Evolutionary conservation across 139 green algal species (phyloP).

Genomic region (Spirogloea muscicola): DNA sequence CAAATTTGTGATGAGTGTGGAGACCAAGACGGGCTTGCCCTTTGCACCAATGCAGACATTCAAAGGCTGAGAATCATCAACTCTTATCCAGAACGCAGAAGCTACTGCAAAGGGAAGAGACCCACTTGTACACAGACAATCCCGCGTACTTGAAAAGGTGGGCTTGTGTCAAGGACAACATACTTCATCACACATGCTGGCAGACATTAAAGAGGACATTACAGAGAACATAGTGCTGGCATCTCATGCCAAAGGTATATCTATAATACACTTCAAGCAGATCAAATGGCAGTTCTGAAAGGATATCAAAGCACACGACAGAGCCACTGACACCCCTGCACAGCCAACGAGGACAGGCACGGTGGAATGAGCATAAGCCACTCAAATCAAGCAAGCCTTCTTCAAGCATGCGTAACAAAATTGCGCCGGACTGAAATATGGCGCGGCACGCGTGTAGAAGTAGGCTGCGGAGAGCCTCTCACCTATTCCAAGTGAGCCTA

Average conservation of each 20-base stretch:
- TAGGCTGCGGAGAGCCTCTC: not conserved
- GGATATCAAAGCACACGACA: conserved; percentile 38
- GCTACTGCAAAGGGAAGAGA: not conserved
- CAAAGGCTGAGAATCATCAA: not conserved
- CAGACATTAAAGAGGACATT: no score
- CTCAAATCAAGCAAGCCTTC: not conserved
- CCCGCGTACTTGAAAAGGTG: conserved; percentile 45
- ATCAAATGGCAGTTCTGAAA: not conserved
- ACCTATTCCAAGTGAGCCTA: conserved; percentile 52
- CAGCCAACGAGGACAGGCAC: not conserved
- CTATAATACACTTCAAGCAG: no score
- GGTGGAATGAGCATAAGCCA: not conserved
- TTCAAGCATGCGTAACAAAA: not conserved
- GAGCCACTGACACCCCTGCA: not conserved
- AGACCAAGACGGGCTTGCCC: not conserved
- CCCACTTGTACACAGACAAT: conserved; percentile 33
- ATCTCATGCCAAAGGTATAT: no score
- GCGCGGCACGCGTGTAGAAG: conserved; percentile 29
- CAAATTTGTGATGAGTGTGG: no score
- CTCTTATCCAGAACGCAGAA: not conserved
- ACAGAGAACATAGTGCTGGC: not conserved
- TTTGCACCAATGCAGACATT: not conserved
- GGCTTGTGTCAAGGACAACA: conserved; percentile 9
- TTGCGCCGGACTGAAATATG: not conserved
- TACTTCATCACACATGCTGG: no score